phyloP scores from a whole-genome alignment of 139 green algal genomes.

The Coelastrella sp. region DNA sequence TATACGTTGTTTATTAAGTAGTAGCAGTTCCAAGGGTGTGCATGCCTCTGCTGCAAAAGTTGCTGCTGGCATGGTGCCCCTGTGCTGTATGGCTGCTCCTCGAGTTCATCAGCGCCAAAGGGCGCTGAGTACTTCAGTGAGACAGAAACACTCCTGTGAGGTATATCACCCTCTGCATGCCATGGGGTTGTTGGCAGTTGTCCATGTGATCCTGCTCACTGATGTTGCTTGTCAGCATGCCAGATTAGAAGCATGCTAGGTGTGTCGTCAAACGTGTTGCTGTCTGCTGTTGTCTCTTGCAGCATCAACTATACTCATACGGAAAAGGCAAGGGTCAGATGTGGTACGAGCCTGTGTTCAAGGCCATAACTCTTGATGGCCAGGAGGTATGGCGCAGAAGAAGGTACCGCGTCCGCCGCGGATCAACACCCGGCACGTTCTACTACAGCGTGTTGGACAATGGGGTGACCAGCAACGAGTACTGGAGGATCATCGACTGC shows the following conservation, averaged over 20 bases:
- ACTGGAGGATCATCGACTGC: constrained; percentile 92
- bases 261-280: background rate
- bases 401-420: constrained; percentile 84
- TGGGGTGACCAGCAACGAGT: constrained; percentile 58
- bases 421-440: constrained; percentile 77
- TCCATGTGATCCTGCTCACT: too few species aligned
- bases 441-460: constrained; percentile 92
- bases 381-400: constrained; percentile 19
- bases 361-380: constrained; percentile 84
- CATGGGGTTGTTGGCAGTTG: too few species aligned
- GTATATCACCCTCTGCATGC: too few species aligned
- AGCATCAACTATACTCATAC: constrained; percentile 88
- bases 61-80: too few species aligned
- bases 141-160: too few species aligned
- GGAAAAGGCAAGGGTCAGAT: constrained; percentile 80
- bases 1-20: background rate
- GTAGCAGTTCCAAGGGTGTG: background rate
- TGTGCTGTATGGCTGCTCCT: too few species aligned
- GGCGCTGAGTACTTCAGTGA: too few species aligned
- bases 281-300: constrained; percentile 93
- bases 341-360: constrained; percentile 91
- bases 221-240: too few species aligned
- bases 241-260: too few species aligned
- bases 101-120: too few species aligned
- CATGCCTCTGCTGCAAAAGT: too few species aligned